These are phyloP conservation scores for Immersiella caudata DNA, from an alignment of 495 filamentous ascomycete genomes.

Conservation along the genomic window DNA sequence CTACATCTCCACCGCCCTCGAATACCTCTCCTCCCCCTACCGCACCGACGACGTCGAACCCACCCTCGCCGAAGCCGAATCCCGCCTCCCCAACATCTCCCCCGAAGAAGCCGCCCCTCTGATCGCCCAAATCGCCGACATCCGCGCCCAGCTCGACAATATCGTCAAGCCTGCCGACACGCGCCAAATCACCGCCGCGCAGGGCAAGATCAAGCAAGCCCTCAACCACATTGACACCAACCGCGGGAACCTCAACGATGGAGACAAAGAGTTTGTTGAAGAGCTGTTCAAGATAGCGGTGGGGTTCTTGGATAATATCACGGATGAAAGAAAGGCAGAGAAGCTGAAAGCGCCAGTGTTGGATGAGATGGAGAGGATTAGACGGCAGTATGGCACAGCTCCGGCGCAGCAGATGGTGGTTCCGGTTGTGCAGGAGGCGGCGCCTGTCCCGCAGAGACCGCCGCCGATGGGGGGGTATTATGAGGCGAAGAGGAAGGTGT, in stretches of 20 bases:
- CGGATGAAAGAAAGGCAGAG: conserved; percentile 8
- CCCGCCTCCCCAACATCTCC: conserved; percentile 11
- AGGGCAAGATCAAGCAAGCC: conserved; percentile 17
- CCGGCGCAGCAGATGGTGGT: too few species aligned
- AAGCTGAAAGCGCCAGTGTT: conserved; percentile 16
- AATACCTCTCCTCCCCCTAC: conserved; percentile 18
- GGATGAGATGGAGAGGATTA: conserved; percentile 7
- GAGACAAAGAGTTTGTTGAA: conserved; percentile 13
- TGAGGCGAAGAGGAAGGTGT: conserved; percentile 16
- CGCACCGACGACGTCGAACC: conserved; percentile 19
- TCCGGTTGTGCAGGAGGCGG: not conserved
- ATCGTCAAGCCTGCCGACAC: conserved; percentile 19
- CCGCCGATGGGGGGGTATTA: conserved; percentile 6
- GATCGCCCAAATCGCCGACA: conserved; percentile 15
- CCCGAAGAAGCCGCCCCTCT: conserved; percentile 15
- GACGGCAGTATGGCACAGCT: conserved; percentile 14
- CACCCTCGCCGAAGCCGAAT: conserved; percentile 11
- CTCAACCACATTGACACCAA: conserved; percentile 16
- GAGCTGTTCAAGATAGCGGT: conserved; percentile 11
- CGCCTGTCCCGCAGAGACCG: conserved; percentile 7
- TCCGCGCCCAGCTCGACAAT: conserved; percentile 16
- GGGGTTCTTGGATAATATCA: conserved; percentile 6
- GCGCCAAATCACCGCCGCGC: conserved; percentile 11
- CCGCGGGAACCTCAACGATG: conserved; percentile 1
- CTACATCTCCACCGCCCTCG: conserved; percentile 16